phyloP scores from a whole-genome alignment of 148 eudicot genomes.

The Limonium bicolor region DNA sequence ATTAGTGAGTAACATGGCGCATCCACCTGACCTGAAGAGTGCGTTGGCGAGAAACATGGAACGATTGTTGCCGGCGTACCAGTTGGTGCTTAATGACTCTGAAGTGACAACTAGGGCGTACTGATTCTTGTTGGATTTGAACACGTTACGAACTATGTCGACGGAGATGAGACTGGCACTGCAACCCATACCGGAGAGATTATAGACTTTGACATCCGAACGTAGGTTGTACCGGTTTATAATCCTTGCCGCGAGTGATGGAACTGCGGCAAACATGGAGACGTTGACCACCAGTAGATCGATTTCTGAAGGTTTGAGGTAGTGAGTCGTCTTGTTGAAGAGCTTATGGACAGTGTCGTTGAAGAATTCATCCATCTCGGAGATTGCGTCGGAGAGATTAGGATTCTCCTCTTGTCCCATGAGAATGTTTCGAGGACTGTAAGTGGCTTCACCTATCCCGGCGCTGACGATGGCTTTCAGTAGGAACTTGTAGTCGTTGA shows the following conservation, averaged over 20 bases:
- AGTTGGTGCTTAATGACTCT: constrained; percentile 52
- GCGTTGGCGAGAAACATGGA: constrained; percentile 73
- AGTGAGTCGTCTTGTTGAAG: constrained; percentile 17
- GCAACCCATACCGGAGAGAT: constrained; percentile 81
- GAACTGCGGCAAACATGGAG: constrained; percentile 42
- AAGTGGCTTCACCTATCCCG: constrained; percentile 67
- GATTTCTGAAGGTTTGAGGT: constrained; percentile 34
- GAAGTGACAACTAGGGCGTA: constrained; percentile 62
- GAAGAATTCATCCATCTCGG: constrained; percentile 71
- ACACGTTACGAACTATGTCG: constrained; percentile 5
- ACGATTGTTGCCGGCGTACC: constrained; percentile 64
- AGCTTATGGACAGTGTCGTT: constrained; percentile 28
- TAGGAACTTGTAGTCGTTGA: constrained; percentile 61
- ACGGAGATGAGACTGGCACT: constrained; percentile 68
- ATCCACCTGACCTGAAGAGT: constrained; percentile 64
- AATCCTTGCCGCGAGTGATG: constrained; percentile 46
- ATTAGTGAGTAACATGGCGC: constrained; percentile 55
- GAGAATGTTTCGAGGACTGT: constrained; percentile 49
- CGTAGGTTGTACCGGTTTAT: constrained; percentile 59
- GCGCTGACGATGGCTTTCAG: constrained; percentile 53
- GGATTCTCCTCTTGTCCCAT: constrained; percentile 38
- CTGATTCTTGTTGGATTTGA: constrained; percentile 14
- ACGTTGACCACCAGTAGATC: constrained; percentile 72
- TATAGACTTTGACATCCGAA: constrained; percentile 48
- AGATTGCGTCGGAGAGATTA: constrained; percentile 16